Base-by-base conservation (phyloP, 805 yeast species). In the Saccharomycopsis babjevae region DNA sequence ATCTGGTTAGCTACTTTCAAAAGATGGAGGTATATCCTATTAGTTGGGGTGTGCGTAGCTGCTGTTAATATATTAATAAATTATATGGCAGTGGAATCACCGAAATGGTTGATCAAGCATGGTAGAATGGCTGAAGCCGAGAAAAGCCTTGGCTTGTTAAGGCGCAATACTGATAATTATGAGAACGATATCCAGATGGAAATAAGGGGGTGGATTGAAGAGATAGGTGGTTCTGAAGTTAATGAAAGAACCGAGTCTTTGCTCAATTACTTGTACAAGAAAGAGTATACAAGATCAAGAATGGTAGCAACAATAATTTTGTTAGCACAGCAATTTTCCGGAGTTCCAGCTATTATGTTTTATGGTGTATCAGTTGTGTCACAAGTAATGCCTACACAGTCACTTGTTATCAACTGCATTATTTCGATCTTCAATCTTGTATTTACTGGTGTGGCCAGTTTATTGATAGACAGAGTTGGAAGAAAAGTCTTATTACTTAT, bases 301-400 rank as follows among this genome's bases (percentile, higher is more conserved):
- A 67, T 80, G 20, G 86, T 85, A 0, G 88, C 91, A 10, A 82
- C 91, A 0, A 82, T 86, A 1, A 79, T 90, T 18, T 81, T 92
- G 77, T 74, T 85, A 22, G 86, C 92, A 18, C 99, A 94, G 74
- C 99, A 94, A 71, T 82, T 93, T 61, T 84, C 90, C 67, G 99
- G 99, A 39, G 89, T 94, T 70, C 94, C 94, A 71, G 84, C 97
- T 1, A 90, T 94, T 62, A 83, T 94, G 22, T 89, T 93, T 70
- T 94, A 93, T 71, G 99, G 99, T 4, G 97, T 93, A 5, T 82
- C 89, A 15, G 88, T 93, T 0, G 76, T 94, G 58, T 77, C 85
- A n/a, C 75, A 82, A 7, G 74, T 88, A 4, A 79, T 90, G 64
- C 97, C 98, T 1, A 34, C 30, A 5, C 77, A 82, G 60, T 85